These are phyloP conservation scores for Chaetomium fimeti DNA, from an alignment of 495 filamentous ascomycete genomes.

Conservation along the genomic window DNA sequence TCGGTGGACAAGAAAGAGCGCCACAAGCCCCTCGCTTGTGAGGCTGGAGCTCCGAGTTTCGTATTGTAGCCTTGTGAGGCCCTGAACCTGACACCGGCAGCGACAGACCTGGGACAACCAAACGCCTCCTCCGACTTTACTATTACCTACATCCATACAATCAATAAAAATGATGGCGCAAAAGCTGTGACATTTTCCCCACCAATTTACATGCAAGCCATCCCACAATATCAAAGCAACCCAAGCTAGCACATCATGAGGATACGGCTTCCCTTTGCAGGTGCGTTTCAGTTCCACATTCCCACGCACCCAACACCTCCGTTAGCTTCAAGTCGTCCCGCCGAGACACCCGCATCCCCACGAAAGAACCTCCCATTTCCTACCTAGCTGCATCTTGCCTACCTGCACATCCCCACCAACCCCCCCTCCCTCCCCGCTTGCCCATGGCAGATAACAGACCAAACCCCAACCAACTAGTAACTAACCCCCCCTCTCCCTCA, in stretches of 20 bases:
- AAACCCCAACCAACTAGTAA: not conserved
- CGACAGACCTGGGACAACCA: not conserved
- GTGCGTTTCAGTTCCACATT: conserved; percentile 43
- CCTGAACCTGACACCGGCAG: not conserved
- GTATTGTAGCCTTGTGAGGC: not conserved
- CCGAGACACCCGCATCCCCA: not conserved
- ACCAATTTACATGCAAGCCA: not conserved
- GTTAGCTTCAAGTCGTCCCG: not conserved
- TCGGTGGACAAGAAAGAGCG: not conserved
- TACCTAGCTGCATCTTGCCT: not conserved
- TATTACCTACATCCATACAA: not conserved
- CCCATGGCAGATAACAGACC: no score
- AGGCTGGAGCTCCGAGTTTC: conserved; percentile 13
- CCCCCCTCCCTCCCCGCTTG: conserved; percentile 10
- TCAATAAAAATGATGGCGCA: not conserved
- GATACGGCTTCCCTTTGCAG: conserved; percentile 71
- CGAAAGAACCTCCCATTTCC: no score
- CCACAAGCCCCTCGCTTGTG: conserved; percentile 8
- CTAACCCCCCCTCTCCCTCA: conserved; percentile 14
- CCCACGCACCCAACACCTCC: no score
- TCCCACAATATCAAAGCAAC: not conserved
- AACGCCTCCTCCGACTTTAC: not conserved
- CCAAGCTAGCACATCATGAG: conserved; percentile 52
- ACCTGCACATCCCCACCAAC: conserved; percentile 7
- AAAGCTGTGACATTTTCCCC: not conserved